phyloP scores from a whole-genome alignment of 2,329 filamentous ascomycete genomes.

The Penicillium fuscoglaucum region DNA sequence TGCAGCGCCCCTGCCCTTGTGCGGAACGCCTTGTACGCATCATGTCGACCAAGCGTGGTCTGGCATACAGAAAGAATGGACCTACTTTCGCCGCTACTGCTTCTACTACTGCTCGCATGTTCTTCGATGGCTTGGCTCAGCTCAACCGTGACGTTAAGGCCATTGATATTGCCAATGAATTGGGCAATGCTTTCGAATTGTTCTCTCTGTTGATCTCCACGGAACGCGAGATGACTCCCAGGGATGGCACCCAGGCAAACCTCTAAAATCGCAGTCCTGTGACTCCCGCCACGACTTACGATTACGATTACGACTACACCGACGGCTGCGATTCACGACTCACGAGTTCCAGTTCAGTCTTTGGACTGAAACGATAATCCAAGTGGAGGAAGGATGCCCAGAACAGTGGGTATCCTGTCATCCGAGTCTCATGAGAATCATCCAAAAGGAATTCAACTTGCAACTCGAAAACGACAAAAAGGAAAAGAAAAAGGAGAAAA shows the following conservation, averaged over 20 bases:
- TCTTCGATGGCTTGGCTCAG: constrained; percentile 34
- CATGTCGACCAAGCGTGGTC: constrained; percentile 26
- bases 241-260: not conserved
- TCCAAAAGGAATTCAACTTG: not conserved
- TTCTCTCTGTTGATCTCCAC: constrained; percentile 34
- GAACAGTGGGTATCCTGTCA: not conserved
- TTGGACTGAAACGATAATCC: too few relatives aligned
- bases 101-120: constrained; percentile 29
- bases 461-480: too few relatives aligned
- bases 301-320: not conserved
- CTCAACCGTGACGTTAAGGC: constrained; percentile 25
- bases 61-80: constrained; percentile 5
- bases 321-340: not conserved
- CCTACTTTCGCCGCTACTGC: not conserved
- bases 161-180: constrained; percentile 25
- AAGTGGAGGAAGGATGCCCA: not conserved
- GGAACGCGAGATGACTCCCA: constrained; percentile 22
- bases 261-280: not conserved
- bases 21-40: constrained; percentile 37
- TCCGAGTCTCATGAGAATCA: not conserved
- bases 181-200: constrained; percentile 27
- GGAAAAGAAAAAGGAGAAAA: not conserved
- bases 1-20: constrained; percentile 37
- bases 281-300: not conserved
- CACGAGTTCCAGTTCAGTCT: not conserved